Percentiles rank a stretch among this genome's conserved stretches.
Evolutionary conservation across 345 rosid species (phyloP).

Genomic region (thale cress (Arabidopsis thaliana)): TAIR10.1 NC_003071.7:18936501-18937000

Average conservation of each 20-base stretch:
- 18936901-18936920: slow-evolving; percentile 46
- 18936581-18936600: neutral
- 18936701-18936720: slow-evolving; percentile 7
- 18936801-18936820: neutral
- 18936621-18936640: neutral
- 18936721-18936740: neutral
- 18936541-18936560: slow-evolving; percentile 6
- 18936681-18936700: neutral
- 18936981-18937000: slow-evolving; percentile 67
- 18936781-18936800: neutral
- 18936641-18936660: slow-evolving; percentile 1
- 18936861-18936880: slow-evolving; percentile 46
- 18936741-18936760: neutral
- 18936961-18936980: slow-evolving; percentile 68
- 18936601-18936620: neutral
- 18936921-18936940: slow-evolving; percentile 66
- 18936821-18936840: neutral
- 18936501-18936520: slow-evolving; percentile 19
- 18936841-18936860: slow-evolving; percentile 10
- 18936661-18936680: slow-evolving; percentile 15
- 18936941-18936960: slow-evolving; percentile 76
- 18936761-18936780: neutral
- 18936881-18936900: slow-evolving; percentile 56
- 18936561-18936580: slow-evolving; percentile 4
- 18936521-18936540: slow-evolving; percentile 3